phyloP scores from a whole-genome alignment of 2,329 filamentous ascomycete genomes.

The Ophiostoma quercus region DNA sequence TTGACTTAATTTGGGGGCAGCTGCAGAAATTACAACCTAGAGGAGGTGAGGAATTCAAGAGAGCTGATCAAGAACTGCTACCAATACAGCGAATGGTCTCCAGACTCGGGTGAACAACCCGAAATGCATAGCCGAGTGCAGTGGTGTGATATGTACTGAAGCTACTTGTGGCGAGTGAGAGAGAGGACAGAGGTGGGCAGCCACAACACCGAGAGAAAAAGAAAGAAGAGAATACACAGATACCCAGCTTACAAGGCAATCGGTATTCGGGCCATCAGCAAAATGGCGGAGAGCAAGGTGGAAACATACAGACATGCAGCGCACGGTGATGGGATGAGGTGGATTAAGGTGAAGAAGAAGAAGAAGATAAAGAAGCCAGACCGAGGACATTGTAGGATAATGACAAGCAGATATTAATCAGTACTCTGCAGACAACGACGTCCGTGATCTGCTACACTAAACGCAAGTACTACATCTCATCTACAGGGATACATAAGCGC shows the following conservation, averaged over 20 bases:
- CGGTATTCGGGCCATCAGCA: neutral
- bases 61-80: neutral
- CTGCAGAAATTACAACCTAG: neutral
- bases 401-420: neutral
- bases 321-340: conserved; percentile 1
- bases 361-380: neutral
- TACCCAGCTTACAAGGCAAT: neutral
- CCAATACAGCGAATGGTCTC: neutral
- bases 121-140: neutral
- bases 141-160: neutral
- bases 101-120: neutral
- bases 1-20: neutral
- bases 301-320: neutral
- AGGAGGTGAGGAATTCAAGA: neutral
- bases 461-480: neutral
- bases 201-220: neutral
- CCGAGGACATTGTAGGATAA: neutral
- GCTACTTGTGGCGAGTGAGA: neutral
- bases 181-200: neutral
- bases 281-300: neutral
- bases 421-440: neutral
- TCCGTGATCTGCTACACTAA: neutral
- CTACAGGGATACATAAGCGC: neutral
- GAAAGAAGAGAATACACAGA: neutral
- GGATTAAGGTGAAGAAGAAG: neutral